Percentiles rank a stretch among this genome's conserved stretches.
Conservation (phyloP, 371 early-diverging fungal genomes). For the Mucor saturninus region DNA sequence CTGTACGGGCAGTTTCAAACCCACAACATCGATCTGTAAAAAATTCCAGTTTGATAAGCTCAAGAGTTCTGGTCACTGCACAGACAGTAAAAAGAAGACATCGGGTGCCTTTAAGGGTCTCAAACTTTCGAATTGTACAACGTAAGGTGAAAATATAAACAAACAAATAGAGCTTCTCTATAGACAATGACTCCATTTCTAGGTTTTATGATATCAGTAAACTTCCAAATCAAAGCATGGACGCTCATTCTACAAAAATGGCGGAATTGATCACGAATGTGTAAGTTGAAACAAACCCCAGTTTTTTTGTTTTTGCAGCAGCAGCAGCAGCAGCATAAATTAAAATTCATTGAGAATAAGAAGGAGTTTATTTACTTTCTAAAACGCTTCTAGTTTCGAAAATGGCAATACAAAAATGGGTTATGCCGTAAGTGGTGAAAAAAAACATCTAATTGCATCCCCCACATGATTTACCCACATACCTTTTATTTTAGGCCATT, state of each 20-base stretch:
- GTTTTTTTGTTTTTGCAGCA: too few relatives aligned
- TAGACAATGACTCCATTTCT: not conserved
- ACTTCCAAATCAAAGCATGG: slow-evolving; percentile 40
- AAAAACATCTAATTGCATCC: not conserved
- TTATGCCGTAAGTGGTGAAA: slow-evolving; percentile 39
- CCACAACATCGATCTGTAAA: slow-evolving; percentile 7
- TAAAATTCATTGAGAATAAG: too few relatives aligned
- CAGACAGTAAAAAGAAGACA: slow-evolving; percentile 27
- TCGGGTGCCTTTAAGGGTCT: slow-evolving; percentile 22
- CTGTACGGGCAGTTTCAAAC: slow-evolving; percentile 2
- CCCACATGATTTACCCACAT: not conserved
- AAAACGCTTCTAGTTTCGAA: slow-evolving; percentile 37
- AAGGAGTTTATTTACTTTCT: not conserved
- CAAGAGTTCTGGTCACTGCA: slow-evolving; percentile 18
- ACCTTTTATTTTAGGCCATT: slow-evolving; percentile 30
- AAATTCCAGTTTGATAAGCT: slow-evolving; percentile 24
- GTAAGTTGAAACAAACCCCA: slow-evolving; percentile 25
- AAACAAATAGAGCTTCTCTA: not conserved
- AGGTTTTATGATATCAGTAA: slow-evolving; percentile 48
- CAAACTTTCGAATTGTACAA: slow-evolving; percentile 44
- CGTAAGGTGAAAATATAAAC: slow-evolving; percentile 23
- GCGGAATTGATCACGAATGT: slow-evolving; percentile 54
- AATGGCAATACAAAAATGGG: slow-evolving; percentile 53
- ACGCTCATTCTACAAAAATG: slow-evolving; percentile 40
- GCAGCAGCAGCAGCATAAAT: too few relatives aligned